Evolutionary conservation across 2,329 filamentous ascomycete genomes (phyloP).

Genomic region (Fusarium nisikadoi): DNA sequence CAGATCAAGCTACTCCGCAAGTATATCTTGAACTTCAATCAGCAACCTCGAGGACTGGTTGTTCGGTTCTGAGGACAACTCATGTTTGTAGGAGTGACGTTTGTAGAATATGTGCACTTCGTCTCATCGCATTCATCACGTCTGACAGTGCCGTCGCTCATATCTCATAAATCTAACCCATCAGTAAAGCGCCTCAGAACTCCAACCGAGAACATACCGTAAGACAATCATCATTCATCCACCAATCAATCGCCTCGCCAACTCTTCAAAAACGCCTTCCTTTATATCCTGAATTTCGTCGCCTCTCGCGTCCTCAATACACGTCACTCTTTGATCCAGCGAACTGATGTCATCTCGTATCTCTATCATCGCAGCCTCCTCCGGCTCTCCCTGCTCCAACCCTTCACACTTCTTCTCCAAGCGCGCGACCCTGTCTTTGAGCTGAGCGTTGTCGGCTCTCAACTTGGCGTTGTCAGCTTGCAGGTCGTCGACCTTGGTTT

Average conservation of each 20-base stretch:
- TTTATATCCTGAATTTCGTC: conserved; percentile 5
- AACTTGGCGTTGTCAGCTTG: conserved; percentile 4
- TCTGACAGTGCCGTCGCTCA: background rate
- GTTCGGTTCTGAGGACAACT: too few relatives aligned
- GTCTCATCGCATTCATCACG: background rate
- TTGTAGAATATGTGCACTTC: background rate
- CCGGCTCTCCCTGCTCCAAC: background rate
- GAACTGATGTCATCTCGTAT: conserved; percentile 14
- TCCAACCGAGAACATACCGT: background rate
- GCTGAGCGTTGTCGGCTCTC: background rate
- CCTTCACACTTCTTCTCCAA: conserved; percentile 4
- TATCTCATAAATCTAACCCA: background rate
- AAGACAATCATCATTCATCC: background rate
- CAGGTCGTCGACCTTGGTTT: conserved; percentile 10
- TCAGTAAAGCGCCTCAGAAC: background rate
- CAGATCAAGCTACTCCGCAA: background rate
- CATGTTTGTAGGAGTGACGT: background rate
- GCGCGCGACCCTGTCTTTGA: background rate
- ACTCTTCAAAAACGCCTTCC: conserved; percentile 14
- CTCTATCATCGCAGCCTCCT: conserved; percentile 8
- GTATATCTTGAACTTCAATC: background rate
- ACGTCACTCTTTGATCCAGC: conserved; percentile 3
- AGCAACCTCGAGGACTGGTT: background rate
- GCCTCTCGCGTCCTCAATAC: background rate
- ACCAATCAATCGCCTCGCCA: conserved; percentile 4